Base-by-base conservation (phyloP, 441 rosid species). In the Adansonia madagascariensis region DNA sequence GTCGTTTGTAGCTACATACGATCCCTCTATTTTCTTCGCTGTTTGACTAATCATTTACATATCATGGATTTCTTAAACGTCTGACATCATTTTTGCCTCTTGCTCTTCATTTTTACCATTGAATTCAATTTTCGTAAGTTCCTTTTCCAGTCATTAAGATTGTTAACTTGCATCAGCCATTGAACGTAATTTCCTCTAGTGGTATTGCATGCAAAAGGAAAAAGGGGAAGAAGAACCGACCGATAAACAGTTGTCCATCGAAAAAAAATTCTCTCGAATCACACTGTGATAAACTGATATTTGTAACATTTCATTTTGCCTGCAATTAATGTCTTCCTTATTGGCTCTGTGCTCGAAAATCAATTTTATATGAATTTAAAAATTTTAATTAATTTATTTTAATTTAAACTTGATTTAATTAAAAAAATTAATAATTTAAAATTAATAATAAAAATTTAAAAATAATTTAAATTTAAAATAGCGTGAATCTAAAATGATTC, bases 1-100 rank as follows among this genome's bases (percentile, higher is more conserved):
- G 88, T 85, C 60, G 14, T 8, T 31, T 61, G 41, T 27, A 6
- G 27, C 11, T 31, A 7, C 46, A 74, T 10, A 22, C 20, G 20
- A 22, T 56, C 12, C 11, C 1, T 56, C 14, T 60, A 24, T 60
- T 60, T 10, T 60, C 39, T 60, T 60, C 31, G 12, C 15, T 59
- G 39, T 35, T 59, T 59, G 64, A 8, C 10, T 18, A 18, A 18
- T 43, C 46, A 43, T 35, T 35, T 43, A 43, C 8, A 43, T 43
- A 43, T 43, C 46, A 57, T 59, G 24, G 6, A 22, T 59, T 59
- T 59, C 63, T 59, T 59, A 59, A 22, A 9, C 20, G 22, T 56
- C 12, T 18, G 61, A 56, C 61, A 43, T 43, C 46, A 43, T 43
- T 43, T 43, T 6, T 43, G 46, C 46, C 46, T 43, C 9, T 43